Base-by-base conservation (phyloP, 768 basidiomycete genomes). In the Asterophora parasitica region DNA sequence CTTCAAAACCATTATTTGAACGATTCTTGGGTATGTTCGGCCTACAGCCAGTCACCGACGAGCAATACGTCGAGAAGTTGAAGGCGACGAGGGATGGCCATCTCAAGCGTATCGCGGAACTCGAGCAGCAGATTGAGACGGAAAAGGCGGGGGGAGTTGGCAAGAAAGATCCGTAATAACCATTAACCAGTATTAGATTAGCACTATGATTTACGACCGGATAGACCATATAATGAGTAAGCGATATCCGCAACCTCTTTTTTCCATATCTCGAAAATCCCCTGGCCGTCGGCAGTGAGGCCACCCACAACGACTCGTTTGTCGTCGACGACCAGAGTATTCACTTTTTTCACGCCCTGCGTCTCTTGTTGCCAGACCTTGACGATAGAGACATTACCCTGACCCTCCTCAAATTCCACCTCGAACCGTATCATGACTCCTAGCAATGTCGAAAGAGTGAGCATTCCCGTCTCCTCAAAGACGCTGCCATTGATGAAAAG, bases 41-140 rank as follows among this genome's bases (percentile, higher is more conserved):
- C 1, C 60, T 88, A 16, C 69, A 66, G 28, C 73, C 68, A 42
- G 58, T 92, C 3, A 75, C 87, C 5, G 82, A 92, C 53, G 84
- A 91, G 40, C 83, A 86, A 51, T 89, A 89, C 54, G 54, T 91
- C 43, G 61, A 62, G 23, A 76, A 73, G 50, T 59, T 92, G 58
- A 81, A 75, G 60, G 68, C 66, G 44, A 74, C 82, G 39, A 73
- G 85, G 53, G 76, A 78, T 4, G 64, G 62, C 7, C 69, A 85
- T 57, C 58, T 82, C 52, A 68, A 65, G 49, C 73, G 75, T 48
- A 88, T 89, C 61, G 70, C 66, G 42, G 76, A 79, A 51, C 67
- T 90, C 3, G 81, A 84, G 55, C 52, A 52, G 16, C 60, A 76
- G 54, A 27, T 71, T 11, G 66, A 65, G 42, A 61, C 65, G 33